A percentile compares a stretch with the other conserved stretches of the same genome.
Evolutionary conservation across 306 rosid species (phyloP).

Genomic region (Delonix regia): DNA sequence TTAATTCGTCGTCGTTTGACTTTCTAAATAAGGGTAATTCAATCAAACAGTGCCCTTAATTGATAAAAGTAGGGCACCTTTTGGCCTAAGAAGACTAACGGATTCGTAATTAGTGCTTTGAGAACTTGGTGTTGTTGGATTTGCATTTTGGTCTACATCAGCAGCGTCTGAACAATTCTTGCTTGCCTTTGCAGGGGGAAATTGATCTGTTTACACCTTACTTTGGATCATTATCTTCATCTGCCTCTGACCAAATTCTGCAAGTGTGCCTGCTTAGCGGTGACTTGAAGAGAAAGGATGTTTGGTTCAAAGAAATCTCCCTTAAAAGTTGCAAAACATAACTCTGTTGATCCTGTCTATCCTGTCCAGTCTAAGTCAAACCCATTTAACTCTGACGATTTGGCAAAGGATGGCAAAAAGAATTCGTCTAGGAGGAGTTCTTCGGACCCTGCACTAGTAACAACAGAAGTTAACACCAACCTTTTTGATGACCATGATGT

Average conservation of each 20-base stretch:
- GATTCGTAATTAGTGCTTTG: slow-evolving; percentile 21
- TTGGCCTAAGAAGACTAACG: slow-evolving; percentile 1
- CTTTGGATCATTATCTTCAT: neutral
- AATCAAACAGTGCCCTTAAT: neutral
- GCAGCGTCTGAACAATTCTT: slow-evolving; percentile 23
- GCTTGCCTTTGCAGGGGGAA: slow-evolving; percentile 61
- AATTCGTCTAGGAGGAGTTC: slow-evolving; percentile 52
- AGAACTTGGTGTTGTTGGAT: slow-evolving; percentile 21
- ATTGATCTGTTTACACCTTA: slow-evolving; percentile 29
- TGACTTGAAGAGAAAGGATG: slow-evolving; percentile 47
- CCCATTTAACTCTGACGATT: slow-evolving; percentile 71
- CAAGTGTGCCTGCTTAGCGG: neutral
- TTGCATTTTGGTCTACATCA: slow-evolving; percentile 5
- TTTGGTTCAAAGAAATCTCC: slow-evolving; percentile 79
- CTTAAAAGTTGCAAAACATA: slow-evolving; percentile 54
- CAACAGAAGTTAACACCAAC: slow-evolving; percentile 55
- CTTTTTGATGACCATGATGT: slow-evolving; percentile 71
- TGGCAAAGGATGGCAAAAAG: slow-evolving; percentile 43
- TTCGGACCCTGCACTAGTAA: slow-evolving; percentile 52
- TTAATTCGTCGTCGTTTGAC: neutral
- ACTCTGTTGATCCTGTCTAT: slow-evolving; percentile 49
- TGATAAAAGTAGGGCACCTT: slow-evolving; percentile 22
- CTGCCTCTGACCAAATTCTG: slow-evolving; percentile 19
- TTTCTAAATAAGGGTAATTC: neutral
- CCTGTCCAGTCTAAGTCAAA: slow-evolving; percentile 56